Evolutionary conservation across 805 yeast genomes (phyloP).

Genomic region (Saccharomycopsis capsularis): DNA sequence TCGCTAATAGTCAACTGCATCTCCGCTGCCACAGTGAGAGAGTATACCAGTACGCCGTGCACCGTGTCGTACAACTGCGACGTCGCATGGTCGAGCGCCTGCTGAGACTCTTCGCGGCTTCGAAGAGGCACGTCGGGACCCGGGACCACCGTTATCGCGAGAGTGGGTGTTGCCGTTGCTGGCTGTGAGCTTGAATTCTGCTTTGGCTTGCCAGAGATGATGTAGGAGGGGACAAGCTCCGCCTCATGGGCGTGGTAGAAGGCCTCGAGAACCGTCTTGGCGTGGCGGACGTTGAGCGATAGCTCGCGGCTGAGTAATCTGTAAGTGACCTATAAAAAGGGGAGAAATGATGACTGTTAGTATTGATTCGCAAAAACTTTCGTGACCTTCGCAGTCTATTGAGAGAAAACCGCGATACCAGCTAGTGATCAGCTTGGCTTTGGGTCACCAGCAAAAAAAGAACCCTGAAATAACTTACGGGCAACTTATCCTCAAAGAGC

Average conservation of each 20-base stretch:
- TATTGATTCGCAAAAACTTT: no score
- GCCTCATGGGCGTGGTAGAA: conserved; percentile 34
- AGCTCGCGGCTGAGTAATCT: conserved; percentile 36
- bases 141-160: neutral
- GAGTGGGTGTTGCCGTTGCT: no score
- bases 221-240: conserved; percentile 35
- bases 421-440: no score
- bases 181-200: no score
- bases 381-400: no score
- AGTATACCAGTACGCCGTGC: neutral
- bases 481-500: no score
- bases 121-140: neutral
- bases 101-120: no score
- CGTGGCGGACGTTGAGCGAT: conserved; percentile 30
- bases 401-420: no score
- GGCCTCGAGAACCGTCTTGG: conserved; percentile 35
- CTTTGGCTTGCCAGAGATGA: conserved; percentile 33
- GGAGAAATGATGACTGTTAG: no score
- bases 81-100: neutral
- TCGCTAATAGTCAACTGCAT: conserved; percentile 6
- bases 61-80: neutral
- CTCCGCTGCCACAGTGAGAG: neutral
- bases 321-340: conserved; percentile 36
- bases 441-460: no score
- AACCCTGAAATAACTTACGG: no score